A percentile compares a stretch with the other conserved stretches of the same genome.
Conservation (phyloP, 139 green algal species). For the Haematococcus lacustris region DNA sequence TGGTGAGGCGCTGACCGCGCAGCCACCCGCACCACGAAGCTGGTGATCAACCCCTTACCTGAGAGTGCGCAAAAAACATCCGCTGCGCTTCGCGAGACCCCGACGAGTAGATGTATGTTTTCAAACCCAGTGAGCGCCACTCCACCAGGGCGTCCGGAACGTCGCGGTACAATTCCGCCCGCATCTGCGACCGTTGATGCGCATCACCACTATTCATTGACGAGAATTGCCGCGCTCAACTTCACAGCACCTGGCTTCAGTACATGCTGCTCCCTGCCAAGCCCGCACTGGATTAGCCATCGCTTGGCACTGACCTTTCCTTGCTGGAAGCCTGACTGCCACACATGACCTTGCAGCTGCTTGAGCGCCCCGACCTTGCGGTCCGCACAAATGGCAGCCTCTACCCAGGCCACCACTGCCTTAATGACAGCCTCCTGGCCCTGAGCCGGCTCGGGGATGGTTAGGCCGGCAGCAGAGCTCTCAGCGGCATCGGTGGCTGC, state of each 20-base stretch:
- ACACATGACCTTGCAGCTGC: slow-evolving; percentile 61
- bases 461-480: not conserved
- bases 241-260: too few relatives aligned
- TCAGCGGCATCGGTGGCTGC: slow-evolving; percentile 29
- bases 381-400: slow-evolving; percentile 65
- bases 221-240: too few relatives aligned
- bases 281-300: too few relatives aligned
- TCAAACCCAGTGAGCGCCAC: slow-evolving; percentile 65
- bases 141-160: slow-evolving; percentile 65
- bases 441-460: slow-evolving; percentile 10
- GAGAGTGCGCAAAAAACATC: slow-evolving; percentile 47
- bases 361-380: slow-evolving; percentile 56
- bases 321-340: slow-evolving; percentile 65
- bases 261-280: too few relatives aligned
- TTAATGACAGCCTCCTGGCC: slow-evolving; percentile 37
- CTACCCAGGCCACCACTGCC: slow-evolving; percentile 47
- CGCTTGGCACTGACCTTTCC: slow-evolving; percentile 31
- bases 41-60: too few relatives aligned
- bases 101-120: slow-evolving; percentile 93
- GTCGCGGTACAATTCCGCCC: slow-evolving; percentile 71
- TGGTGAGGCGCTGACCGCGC: too few relatives aligned
- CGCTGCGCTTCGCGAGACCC: slow-evolving; percentile 65
- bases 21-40: too few relatives aligned
- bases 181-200: too few relatives aligned
- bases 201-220: too few relatives aligned